These are phyloP conservation scores for Tricholoma hemisulphureum DNA, from an alignment of 768 basidiomycete species.

Conservation along the genomic window DNA sequence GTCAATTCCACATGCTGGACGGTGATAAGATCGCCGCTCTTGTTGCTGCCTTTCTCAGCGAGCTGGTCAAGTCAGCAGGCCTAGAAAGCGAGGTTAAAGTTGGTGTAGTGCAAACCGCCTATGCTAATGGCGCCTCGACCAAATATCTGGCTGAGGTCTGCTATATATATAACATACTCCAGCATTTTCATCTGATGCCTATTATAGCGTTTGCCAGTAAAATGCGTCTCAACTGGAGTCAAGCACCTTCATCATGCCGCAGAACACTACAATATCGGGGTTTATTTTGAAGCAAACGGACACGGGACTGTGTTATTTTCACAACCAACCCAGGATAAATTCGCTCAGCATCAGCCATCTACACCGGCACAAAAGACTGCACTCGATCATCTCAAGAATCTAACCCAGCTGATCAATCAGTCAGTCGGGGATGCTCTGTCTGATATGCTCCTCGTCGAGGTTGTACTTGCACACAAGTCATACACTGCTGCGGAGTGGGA, in stretches of 20 bases:
- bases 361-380: constrained; percentile 83
- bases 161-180: background rate
- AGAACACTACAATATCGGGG: constrained; percentile 90
- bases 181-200: constrained; percentile 8
- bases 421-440: constrained; percentile 97
- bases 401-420: constrained; percentile 90
- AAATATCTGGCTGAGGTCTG: constrained; percentile 82
- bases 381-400: constrained; percentile 69
- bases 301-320: constrained; percentile 98
- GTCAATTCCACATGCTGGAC: constrained; percentile 87
- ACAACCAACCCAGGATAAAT: constrained; percentile 57
- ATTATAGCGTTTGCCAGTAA: constrained; percentile 82
- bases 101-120: constrained; percentile 97
- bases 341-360: constrained; percentile 65
- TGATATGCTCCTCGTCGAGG: constrained; percentile 93
- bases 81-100: constrained; percentile 76
- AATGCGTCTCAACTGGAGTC: constrained; percentile 94
- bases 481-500: constrained; percentile 90
- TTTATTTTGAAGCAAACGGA: constrained; percentile 99
- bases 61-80: constrained; percentile 82
- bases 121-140: constrained; percentile 96
- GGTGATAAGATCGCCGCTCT: constrained; percentile 98
- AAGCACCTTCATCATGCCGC: constrained; percentile 98
- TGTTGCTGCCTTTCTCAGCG: constrained; percentile 89
- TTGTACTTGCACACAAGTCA: constrained; percentile 83